These are phyloP conservation scores for Tephrocybe sp. DNA, from an alignment of 768 basidiomycete species.

Conservation along the genomic window DNA sequence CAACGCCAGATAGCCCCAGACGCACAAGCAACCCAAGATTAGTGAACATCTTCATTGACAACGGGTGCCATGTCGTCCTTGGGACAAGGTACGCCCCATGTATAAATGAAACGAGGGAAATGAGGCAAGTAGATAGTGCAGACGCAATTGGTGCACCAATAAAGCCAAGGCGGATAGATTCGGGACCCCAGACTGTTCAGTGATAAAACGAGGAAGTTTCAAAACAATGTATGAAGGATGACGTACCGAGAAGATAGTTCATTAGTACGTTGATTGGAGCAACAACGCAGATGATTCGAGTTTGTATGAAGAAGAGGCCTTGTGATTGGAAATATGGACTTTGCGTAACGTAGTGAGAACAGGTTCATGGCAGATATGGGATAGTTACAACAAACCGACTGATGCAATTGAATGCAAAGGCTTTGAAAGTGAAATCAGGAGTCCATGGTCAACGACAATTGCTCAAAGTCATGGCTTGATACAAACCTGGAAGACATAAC, in stretches of 20 bases:
- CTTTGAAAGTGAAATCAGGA: constrained; percentile 24
- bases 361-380: constrained; percentile 20
- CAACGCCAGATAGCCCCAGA: constrained; percentile 80
- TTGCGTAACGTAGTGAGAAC: constrained; percentile 7
- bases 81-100: constrained; percentile 64
- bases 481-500: constrained; percentile 68
- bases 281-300: constrained; percentile 74
- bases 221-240: too few species aligned
- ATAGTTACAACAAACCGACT: not conserved
- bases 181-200: constrained; percentile 72
- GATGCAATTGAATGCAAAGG: constrained; percentile 7
- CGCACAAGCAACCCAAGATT: constrained; percentile 64
- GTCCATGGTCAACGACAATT: constrained; percentile 1
- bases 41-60: constrained; percentile 61
- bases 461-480: not conserved
- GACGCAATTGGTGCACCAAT: constrained; percentile 91
- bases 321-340: constrained; percentile 82
- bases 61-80: constrained; percentile 78
- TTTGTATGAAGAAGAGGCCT: constrained; percentile 85
- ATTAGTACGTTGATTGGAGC: constrained; percentile 83
- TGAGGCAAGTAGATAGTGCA: constrained; percentile 79
- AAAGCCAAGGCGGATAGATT: constrained; percentile 77
- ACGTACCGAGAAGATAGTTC: constrained; percentile 76
- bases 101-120: constrained; percentile 54
- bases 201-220: too few species aligned